Evolutionary conservation across 2,329 filamentous ascomycete genomes (phyloP), one percentile per base, ranked within the genome.

Genomic region (Fusarium pseudograminearum): DNA sequence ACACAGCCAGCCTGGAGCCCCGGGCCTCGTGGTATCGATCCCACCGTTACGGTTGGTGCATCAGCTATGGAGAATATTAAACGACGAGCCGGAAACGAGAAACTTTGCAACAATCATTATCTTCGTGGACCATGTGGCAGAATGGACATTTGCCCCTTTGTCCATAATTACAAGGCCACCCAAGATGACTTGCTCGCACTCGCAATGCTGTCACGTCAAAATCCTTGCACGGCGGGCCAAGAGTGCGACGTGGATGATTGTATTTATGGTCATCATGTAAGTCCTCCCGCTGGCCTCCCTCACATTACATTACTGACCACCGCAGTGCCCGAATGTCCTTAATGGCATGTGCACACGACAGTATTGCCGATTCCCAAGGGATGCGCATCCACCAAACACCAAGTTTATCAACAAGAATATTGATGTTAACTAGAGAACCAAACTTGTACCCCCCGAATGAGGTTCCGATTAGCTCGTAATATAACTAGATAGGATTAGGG

Each of bases 61-160:
- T 64, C 75, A 2, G 82, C 82, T 10, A 76, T 89, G 62, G 87
- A 89, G 16, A 80, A 77, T 24, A 83, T 90, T 71, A 89, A 87
- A 79, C 86, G 83, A 73, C 81, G 87, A 61, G 85, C 83, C 57
- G 84, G 84, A 33, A 79, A 78, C 69, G 82, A 85, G 65, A 89
- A 89, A 76, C 78, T 89, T 10, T 90, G 88, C 80, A 90, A 90
- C 74, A 87, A 87, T 50, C 86, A 88, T 72, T 89, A 87, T 72
- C 81, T 90, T 31, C 82, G 86, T 20, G 87, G 86, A 0, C 84
- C 84, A 1, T 90, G 88, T 69, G 74, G 80, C 48, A 89, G 88
- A 70, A 82, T 82, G 12, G 80, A 83, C n/a, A 78, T 80, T 7
- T 90, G 88, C 77, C 80, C 78, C 51, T 90, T 89, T 71, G 84